Conservation (phyloP, 495 filamentous ascomycete genomes). For the Antarctomyces pellizariae region DNA sequence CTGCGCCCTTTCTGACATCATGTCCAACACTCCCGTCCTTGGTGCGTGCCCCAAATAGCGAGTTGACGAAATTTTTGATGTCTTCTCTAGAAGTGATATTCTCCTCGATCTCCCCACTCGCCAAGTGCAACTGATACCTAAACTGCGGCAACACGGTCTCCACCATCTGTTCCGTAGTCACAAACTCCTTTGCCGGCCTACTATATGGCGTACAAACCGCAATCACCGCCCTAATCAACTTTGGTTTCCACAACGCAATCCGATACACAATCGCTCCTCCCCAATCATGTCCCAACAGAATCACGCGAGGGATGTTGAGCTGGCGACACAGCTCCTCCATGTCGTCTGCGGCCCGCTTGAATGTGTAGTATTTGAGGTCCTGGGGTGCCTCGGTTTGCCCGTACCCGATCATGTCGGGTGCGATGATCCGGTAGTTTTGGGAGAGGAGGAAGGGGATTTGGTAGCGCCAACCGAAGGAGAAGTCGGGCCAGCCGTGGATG, state of each 20-base stretch:
- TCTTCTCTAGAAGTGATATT: constrained; percentile 27
- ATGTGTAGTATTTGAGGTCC: constrained; percentile 30
- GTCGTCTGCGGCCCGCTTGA: constrained; percentile 46
- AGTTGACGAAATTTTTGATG: constrained; percentile 42
- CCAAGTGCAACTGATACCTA: constrained; percentile 62
- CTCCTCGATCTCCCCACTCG: constrained; percentile 37
- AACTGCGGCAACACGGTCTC: constrained; percentile 39
- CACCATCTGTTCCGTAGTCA: constrained; percentile 30
- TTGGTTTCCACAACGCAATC: constrained; percentile 44
- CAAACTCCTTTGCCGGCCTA: constrained; percentile 23
- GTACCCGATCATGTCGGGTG: constrained; percentile 62
- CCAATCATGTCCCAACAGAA: constrained; percentile 80
- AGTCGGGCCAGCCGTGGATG: constrained; percentile 39
- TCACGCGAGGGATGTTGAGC: constrained; percentile 31
- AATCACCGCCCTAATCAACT: constrained; percentile 48
- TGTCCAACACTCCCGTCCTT: constrained; percentile 29
- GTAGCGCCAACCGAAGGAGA: constrained; percentile 53
- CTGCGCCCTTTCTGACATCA: constrained; percentile 28
- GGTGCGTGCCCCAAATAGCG: constrained; percentile 39
- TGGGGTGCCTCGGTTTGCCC: constrained; percentile 43
- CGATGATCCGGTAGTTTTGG: constrained; percentile 45
- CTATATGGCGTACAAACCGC: constrained; percentile 55
- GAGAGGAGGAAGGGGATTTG: constrained; percentile 58
- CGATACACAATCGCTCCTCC: constrained; percentile 31
- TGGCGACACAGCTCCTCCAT: constrained; percentile 38